Conservation (phyloP, 192 early-diverging fungal species). For the Coemansia sp. region DNA sequence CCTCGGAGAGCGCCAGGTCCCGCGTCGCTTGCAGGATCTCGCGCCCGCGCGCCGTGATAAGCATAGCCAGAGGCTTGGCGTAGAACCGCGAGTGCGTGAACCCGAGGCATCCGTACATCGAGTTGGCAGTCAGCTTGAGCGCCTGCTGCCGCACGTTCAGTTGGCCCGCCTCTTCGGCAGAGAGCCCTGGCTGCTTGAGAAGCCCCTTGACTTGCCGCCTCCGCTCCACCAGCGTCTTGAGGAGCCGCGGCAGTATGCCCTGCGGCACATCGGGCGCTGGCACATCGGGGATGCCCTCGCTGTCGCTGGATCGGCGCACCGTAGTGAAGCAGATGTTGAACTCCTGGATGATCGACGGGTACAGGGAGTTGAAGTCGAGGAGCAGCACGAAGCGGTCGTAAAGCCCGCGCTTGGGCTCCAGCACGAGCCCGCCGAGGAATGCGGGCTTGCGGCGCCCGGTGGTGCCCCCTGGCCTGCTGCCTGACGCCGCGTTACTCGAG, state of each 20-base stretch:
- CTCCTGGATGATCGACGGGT: slow-evolving; percentile 99
- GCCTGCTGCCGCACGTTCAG: slow-evolving; percentile 92
- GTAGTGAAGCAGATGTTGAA: slow-evolving; percentile 99
- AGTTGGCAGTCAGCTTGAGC: slow-evolving; percentile 96
- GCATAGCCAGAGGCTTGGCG: slow-evolving; percentile 95
- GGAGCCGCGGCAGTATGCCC: slow-evolving; percentile 85
- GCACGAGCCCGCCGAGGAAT: slow-evolving; percentile 91
- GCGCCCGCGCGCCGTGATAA: slow-evolving; percentile 92
- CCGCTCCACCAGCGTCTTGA: slow-evolving; percentile 86
- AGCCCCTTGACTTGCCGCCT: slow-evolving; percentile 85
- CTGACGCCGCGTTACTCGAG: slow-evolving; percentile 13
- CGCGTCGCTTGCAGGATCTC: slow-evolving; percentile 95
- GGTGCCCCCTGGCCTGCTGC: slow-evolving; percentile 17
- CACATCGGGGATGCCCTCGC: slow-evolving; percentile 70
- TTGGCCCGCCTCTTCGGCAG: slow-evolving; percentile 60
- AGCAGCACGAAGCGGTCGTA: slow-evolving; percentile 94
- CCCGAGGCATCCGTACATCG: slow-evolving; percentile 98
- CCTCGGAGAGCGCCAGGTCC: slow-evolving; percentile 71
- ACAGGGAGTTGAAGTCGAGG: slow-evolving; percentile 98
- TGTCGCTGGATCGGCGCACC: slow-evolving; percentile 57
- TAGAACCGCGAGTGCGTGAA: slow-evolving; percentile 91
- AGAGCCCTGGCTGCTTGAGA: slow-evolving; percentile 72
- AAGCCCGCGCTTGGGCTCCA: slow-evolving; percentile 97
- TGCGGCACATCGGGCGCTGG: slow-evolving; percentile 64
- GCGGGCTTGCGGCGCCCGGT: slow-evolving; percentile 76